Conservation (phyloP, 495 filamentous ascomycete genomes). For the Lasiosphaeria ovina region DNA sequence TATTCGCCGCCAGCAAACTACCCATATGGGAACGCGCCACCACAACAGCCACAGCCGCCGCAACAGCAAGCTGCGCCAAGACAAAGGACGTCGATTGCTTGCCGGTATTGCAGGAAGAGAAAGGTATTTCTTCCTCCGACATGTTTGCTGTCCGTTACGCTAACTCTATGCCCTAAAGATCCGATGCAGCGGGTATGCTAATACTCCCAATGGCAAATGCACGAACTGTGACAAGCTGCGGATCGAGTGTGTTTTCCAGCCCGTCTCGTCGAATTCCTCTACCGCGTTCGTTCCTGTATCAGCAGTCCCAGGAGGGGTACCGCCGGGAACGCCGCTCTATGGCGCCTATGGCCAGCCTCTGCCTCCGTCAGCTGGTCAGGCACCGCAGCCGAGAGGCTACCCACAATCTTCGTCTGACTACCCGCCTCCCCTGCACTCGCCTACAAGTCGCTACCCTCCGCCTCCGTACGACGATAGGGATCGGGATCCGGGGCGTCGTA, state of each 20-base stretch:
- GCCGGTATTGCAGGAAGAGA: slow-evolving; percentile 49
- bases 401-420: slow-evolving; percentile 24
- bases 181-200: slow-evolving; percentile 52
- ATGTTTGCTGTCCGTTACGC: slow-evolving; percentile 2
- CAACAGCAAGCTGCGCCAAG: slow-evolving; percentile 45
- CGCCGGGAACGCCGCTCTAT: slow-evolving; percentile 48
- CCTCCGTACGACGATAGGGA: slow-evolving; percentile 36
- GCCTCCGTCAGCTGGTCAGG: slow-evolving; percentile 22
- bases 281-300: slow-evolving; percentile 51
- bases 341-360: slow-evolving; percentile 52
- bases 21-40: slow-evolving; percentile 24
- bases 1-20: slow-evolving; percentile 21
- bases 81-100: slow-evolving; percentile 52
- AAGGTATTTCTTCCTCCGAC: slow-evolving; percentile 35
- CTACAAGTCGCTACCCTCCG: slow-evolving; percentile 38
- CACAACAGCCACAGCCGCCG: slow-evolving; percentile 19
- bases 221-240: slow-evolving; percentile 51
- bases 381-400: slow-evolving; percentile 16
- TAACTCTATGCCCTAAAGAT: slow-evolving; percentile 32
- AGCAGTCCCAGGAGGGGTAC: slow-evolving; percentile 45
- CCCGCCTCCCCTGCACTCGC: slow-evolving; percentile 24
- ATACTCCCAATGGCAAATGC: slow-evolving; percentile 49
- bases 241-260: slow-evolving; percentile 53
- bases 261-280: slow-evolving; percentile 45
- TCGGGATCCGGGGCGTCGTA: slow-evolving; percentile 33